Evolutionary conservation across 2,329 filamentous ascomycete species (phyloP).

Genomic region (Chaetomium sp.): DNA sequence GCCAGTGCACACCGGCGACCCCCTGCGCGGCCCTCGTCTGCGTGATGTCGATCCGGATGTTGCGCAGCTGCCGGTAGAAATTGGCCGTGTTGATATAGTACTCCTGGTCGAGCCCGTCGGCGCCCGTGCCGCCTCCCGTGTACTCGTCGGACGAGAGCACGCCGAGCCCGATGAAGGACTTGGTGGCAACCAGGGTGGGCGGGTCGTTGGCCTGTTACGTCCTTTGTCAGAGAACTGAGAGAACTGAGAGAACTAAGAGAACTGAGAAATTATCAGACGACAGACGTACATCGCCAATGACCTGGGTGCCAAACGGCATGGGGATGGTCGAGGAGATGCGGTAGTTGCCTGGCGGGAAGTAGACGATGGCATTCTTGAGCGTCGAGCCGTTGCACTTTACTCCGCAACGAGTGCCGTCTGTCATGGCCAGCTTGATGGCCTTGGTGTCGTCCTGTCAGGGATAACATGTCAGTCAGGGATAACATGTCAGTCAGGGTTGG

Average conservation of each 20-base stretch:
- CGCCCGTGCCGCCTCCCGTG: not conserved
- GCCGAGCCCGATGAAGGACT: not conserved
- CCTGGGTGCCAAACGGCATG: slow-evolving; percentile 80
- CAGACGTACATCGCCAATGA: slow-evolving; percentile 62
- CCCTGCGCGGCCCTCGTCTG: slow-evolving; percentile 38
- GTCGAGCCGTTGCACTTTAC: slow-evolving; percentile 55
- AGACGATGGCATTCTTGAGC: slow-evolving; percentile 80
- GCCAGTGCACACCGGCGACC: slow-evolving; percentile 58
- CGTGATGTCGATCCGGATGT: slow-evolving; percentile 51
- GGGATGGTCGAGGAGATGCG: slow-evolving; percentile 65
- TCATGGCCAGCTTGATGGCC: slow-evolving; percentile 80
- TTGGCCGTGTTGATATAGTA: slow-evolving; percentile 26
- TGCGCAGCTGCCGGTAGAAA: slow-evolving; percentile 53
- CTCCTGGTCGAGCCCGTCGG: not conserved
- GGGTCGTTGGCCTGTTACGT: slow-evolving; percentile 51
- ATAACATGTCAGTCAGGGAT: no score
- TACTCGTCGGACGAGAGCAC: slow-evolving; percentile 6
- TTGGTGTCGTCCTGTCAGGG: slow-evolving; percentile 62
- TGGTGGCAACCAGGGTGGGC: slow-evolving; percentile 23
- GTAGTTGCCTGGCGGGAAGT: slow-evolving; percentile 87
- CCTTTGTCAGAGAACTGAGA: not conserved
- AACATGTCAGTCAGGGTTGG: no score
- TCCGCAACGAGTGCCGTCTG: slow-evolving; percentile 70
- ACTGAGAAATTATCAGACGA: not conserved
- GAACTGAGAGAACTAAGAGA: not conserved